Evolutionary conservation across 2,329 filamentous ascomycete species (phyloP).

Genomic region (Aspergillus piperis): DNA sequence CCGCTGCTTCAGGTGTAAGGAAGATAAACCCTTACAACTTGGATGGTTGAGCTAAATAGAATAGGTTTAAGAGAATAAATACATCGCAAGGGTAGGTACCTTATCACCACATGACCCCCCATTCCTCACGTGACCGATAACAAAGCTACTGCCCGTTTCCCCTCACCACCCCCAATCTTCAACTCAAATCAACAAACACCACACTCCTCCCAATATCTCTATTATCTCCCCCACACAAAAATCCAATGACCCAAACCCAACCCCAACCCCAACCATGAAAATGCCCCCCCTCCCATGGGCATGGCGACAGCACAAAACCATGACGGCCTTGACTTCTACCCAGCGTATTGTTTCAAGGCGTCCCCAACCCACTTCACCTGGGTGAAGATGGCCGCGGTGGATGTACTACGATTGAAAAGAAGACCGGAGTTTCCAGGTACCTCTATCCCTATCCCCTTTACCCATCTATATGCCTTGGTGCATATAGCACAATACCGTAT

Average conservation of each 20-base stretch:
- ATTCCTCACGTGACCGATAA: no score
- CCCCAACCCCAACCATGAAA: background rate
- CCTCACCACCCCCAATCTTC: background rate
- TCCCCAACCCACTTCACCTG: constrained; percentile 65
- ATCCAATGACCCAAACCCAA: background rate
- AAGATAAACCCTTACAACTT: no score
- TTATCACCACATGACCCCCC: no score
- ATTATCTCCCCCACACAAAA: no score
- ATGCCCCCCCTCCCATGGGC: background rate
- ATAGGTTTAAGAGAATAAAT: no score
- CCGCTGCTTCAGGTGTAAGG: no score
- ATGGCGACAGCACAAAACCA: constrained; percentile 24
- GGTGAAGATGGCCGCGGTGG: constrained; percentile 61
- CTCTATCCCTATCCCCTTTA: background rate
- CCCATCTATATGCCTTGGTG: no score
- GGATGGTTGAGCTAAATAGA: no score
- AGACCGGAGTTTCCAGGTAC: constrained; percentile 55
- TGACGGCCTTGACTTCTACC: constrained; percentile 50
- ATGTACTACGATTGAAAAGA: constrained; percentile 55
- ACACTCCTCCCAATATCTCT: no score
- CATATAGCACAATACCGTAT: background rate
- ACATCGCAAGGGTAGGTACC: no score
- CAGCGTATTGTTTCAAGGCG: constrained; percentile 60
- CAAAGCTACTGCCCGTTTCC: background rate
- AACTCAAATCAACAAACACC: background rate